Base-by-base conservation (phyloP, 305 asterid species). In the Ilex paraguariensis region DNA sequence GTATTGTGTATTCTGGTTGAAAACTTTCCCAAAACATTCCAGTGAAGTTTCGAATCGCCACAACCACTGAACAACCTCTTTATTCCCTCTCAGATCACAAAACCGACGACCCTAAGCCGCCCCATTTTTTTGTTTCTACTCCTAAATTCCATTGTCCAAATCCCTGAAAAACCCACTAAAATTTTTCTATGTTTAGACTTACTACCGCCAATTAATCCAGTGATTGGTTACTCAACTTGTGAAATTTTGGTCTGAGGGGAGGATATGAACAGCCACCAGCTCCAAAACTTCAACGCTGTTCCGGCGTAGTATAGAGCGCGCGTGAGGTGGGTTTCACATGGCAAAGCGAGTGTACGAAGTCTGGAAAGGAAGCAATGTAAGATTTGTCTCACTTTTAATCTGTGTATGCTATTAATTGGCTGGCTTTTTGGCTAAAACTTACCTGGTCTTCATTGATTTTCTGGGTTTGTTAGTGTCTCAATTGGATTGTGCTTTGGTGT, bases 311-410 rank as follows among this genome's bases (percentile, higher is more conserved):
- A 56, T 65, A 62, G 62, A 54, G 59, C 4, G 42, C 66, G 67
- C 66, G 63, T 67, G 70, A 40, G 53, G 53, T 56, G 56, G 59
- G 49, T 57, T 40, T 62, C 74, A 61, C 69, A 91, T 91, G 98
- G 97, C 93, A 73, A 91, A 86, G 81, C 94, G 95, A 78, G 90
- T 85, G 73, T 76, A 89, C 89, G 67, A 92, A 83, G 95, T 75
- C 46, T 92, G 98, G 98, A 87, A 88, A 86, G 98, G 96, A 40
- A 87, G 81, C 80, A 92, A 92, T 82, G 98, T 92, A 77, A 83
- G 97, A 77, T 70, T 77, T 64, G 56, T 56, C n/a, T 74, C 56
- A 36, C 42, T 36, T 36, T 6, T 36, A 6, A 36, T 36, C 42
- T 36, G 42, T 21, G 42, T 36, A 36, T 36, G 42, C 42, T 36